phyloP scores from a whole-genome alignment of 2,329 filamentous ascomycete species.

The Beauveria medogensis region DNA sequence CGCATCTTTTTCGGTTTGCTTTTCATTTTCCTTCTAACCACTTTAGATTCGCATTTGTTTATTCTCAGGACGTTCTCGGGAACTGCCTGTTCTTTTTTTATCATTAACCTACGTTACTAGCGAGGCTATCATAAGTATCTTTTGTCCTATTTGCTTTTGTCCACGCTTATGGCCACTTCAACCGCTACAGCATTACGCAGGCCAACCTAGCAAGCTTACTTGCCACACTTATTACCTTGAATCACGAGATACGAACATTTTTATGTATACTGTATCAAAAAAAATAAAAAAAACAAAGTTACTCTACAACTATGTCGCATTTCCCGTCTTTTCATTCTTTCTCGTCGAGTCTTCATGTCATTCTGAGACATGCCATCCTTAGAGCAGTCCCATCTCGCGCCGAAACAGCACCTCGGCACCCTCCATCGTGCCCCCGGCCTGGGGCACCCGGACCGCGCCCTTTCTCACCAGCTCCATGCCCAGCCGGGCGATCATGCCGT shows the following conservation, averaged over 20 bases:
- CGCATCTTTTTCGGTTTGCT: not conserved
- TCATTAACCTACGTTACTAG: not conserved
- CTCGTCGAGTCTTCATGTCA: not conserved
- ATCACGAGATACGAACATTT: too few species aligned
- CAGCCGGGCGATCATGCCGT: constrained; percentile 48
- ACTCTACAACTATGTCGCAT: not conserved
- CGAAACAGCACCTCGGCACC: constrained; percentile 19
- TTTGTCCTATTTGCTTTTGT: not conserved
- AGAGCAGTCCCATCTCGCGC: not conserved
- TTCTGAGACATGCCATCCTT: too few species aligned
- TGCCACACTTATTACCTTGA: not conserved
- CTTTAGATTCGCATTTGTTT: too few species aligned
- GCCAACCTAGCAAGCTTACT: not conserved
- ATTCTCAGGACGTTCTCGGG: not conserved
- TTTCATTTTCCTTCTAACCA: not conserved
- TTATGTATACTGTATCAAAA: not conserved
- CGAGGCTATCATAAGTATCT: not conserved
- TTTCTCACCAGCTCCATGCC: constrained; percentile 41
- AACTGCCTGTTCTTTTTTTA: not conserved
- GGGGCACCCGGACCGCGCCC: constrained; percentile 38
- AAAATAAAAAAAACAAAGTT: not conserved
- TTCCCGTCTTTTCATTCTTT: not conserved
- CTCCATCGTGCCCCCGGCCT: constrained; percentile 28
- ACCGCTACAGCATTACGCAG: not conserved
- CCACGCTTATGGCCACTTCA: not conserved